Evolutionary conservation across 2,329 filamentous ascomycete species (phyloP), one percentile per base, ranked within the genome.

Genomic region (Beauveria brongniartii): DNA sequence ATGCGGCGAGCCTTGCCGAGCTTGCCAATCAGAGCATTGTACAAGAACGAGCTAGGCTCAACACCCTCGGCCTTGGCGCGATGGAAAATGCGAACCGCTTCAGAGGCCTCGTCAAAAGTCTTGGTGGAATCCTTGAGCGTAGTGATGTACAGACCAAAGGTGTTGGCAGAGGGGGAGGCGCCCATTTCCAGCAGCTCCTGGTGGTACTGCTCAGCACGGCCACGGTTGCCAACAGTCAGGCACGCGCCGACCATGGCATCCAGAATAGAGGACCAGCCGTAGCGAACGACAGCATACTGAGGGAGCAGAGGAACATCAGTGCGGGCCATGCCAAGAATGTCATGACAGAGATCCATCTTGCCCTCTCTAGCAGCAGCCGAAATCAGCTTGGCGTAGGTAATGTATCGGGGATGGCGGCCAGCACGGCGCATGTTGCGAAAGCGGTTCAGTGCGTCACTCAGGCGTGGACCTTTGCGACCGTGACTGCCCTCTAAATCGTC

Each of bases 101-200:
- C 94, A 9, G 92, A 92, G 12, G 94, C 94, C 74, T 99, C 94
- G 69, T 99, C 94, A 66, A 97, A 97, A 0, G 92, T 97, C 83
- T 96, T 96, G 66, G 91, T 91, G 1, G 91, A 96, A 71, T 96
- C 93, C 79, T 97, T 97, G 64, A 99, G 81, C 1, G 93, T 97
- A n/a, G 95, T 97, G 76, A 99, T 99, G 81, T 97, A 99, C 20
- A 99, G 84, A 63, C 94, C 94, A 68, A 95, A 99, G 0, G 94
- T 99, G 79, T 99, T 99, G 48, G 94, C 94, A 2, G 93, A 96
- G 18, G 94, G 94, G 10, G 92, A 88, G 63, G 90, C 87, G 53
- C 93, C 93, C 80, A 97, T 94, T 63, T 91, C 87, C 54, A 96
- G 81, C 66, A 99, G 82, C 73, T 99, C 91, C 73, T 94, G 88